Evolutionary conservation across 1,284 basidiomycete species (phyloP), one percentile per base, ranked within the genome.

Genomic region (Cutaneotrichosporon cavernicola): DNA sequence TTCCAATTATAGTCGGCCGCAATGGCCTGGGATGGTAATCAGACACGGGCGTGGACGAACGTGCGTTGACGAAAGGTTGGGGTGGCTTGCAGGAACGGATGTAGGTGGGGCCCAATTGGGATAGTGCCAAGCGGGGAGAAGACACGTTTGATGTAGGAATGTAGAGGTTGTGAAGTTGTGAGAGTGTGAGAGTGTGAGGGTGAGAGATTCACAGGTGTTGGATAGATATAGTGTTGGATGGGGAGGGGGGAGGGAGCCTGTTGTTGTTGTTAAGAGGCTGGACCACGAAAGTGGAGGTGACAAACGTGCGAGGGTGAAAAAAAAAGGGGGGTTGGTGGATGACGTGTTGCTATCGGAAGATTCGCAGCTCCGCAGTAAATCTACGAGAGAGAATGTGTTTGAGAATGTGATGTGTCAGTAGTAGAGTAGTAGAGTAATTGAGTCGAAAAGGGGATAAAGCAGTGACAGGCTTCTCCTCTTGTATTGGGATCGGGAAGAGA

Each of bases 241-340:
- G 2, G 5, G 40, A 1, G 40, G 14, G 14, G 40, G 14, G 9
- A 18, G 16, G 40, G 9, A 18, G 16, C 5, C 40, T 5, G 10
- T 43, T 43, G 50, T 30, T 30, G 50, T 51, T 51, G 50, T 11
- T 22, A 26, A 30, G 10, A 51, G n/a, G 10, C 13, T 40, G 38
- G 38, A 40, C 38, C 43, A 18, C 18, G 8, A 46, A 52, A 52
- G 51, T 52, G 51, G 51, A 52, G 51, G 51, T 52, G 51, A 52
- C 31, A 11, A n/a, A 32, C 31, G 51, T 52, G 51, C 16, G 43
- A 18, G 16, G 22, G 22, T 30, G 49, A 31, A 30, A 30, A 51
- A 51, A 22, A 10, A n/a, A n/a, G n/a, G n/a, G n/a, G n/a, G n/a
- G n/a, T n/a, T n/a, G 49, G 49, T 26, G 30, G 51, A 30, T 31